These are phyloP conservation scores for Conticribra guillardii DNA, from an alignment of 108 stramenopile genomes.

Conservation along the genomic window DNA sequence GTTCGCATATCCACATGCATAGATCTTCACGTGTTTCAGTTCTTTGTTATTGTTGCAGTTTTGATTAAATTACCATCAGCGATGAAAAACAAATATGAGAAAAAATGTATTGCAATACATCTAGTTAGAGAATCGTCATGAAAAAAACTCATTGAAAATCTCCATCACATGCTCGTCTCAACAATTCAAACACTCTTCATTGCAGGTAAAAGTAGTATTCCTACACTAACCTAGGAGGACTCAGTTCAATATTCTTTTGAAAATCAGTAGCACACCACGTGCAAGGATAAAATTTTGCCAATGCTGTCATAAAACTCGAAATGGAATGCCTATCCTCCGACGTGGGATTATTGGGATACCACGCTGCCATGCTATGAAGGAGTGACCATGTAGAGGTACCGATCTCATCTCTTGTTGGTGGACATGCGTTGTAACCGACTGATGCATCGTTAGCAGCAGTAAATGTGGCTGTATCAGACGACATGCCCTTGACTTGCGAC, in stretches of 20 bases:
- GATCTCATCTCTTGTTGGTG: conserved; percentile 68
- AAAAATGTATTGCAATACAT: too few relatives aligned
- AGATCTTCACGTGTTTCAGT: conserved; percentile 75
- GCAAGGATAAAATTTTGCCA: conserved; percentile 89
- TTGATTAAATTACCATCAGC: conserved; percentile 2
- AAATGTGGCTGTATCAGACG: too few relatives aligned
- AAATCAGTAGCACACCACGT: conserved; percentile 83
- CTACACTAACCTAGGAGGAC: conserved; percentile 64
- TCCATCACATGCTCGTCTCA: too few relatives aligned
- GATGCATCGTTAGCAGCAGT: too few relatives aligned
- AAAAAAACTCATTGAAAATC: too few relatives aligned
- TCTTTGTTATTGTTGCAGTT: conserved; percentile 23
- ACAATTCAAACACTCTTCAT: too few relatives aligned
- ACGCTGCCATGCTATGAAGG: conserved; percentile 87
- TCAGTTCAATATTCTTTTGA: conserved; percentile 66
- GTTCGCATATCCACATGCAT: conserved; percentile 86
- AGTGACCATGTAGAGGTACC: conserved; percentile 81
- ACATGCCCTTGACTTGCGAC: too few relatives aligned
- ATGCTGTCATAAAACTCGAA: conserved; percentile 61
- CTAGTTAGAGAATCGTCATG: too few relatives aligned
- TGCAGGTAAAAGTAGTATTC: too few relatives aligned
- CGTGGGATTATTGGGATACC: conserved; percentile 86
- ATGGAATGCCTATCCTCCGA: conserved; percentile 60
- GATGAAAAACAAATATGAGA: not conserved
- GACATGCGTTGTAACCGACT: conserved; percentile 55